Percentiles rank a stretch among this genome's conserved stretches.
Conservation (phyloP, 306 rosid genomes). For the Vigna hirtella region DNA sequence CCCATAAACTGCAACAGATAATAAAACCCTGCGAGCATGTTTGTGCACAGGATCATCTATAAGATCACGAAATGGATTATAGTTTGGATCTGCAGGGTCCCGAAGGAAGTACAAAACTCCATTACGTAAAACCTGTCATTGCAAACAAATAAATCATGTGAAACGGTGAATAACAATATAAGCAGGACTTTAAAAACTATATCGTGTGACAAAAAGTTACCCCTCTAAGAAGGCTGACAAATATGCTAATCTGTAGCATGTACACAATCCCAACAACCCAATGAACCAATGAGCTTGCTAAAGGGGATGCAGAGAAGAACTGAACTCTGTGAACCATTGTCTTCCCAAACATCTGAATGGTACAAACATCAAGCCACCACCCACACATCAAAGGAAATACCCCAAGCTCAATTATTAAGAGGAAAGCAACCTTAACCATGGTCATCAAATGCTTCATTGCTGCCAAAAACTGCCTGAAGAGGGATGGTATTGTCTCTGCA, state of each 20-base stretch:
- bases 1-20: constrained; percentile 97
- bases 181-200: constrained; percentile 19
- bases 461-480: constrained; percentile 95
- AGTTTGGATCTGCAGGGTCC: constrained; percentile 99
- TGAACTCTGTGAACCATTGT: constrained; percentile 96
- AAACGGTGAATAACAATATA: constrained; percentile 25
- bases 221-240: constrained; percentile 99
- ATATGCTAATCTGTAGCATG: constrained; percentile 98
- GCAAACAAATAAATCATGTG: constrained; percentile 16
- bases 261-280: constrained; percentile 99
- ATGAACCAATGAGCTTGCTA: constrained; percentile 95
- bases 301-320: constrained; percentile 92
- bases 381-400: constrained; percentile 99
- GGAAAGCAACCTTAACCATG: constrained; percentile 99
- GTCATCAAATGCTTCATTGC: constrained; percentile 99
- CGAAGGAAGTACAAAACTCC: constrained; percentile 97
- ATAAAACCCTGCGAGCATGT: constrained; percentile 96
- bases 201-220: constrained; percentile 53
- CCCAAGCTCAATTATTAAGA: constrained; percentile 96
- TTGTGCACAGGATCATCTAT: constrained; percentile 99
- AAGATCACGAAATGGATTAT: constrained; percentile 97
- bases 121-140: constrained; percentile 88
- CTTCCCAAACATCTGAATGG: constrained; percentile 96
- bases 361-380: constrained; percentile 99
- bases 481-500: constrained; percentile 94